These are phyloP conservation scores for Penicillium expansum DNA, from an alignment of 2,329 filamentous ascomycete species.

Conservation along the genomic window DNA sequence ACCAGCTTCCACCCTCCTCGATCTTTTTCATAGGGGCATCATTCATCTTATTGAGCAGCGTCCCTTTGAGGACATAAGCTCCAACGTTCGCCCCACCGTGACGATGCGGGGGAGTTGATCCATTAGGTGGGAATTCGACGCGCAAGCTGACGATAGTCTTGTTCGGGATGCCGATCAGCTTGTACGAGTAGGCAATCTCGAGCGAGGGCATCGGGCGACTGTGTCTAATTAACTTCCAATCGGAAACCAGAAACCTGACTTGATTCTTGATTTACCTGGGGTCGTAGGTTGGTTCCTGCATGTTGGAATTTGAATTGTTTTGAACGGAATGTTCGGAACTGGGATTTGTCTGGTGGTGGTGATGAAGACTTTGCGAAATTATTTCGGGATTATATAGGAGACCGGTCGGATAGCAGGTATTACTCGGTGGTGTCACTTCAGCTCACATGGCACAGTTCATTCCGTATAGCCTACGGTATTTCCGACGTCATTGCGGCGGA, in stretches of 20 bases:
- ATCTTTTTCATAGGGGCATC: slow-evolving; percentile 43
- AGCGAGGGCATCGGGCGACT: slow-evolving; percentile 32
- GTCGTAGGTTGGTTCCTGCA: slow-evolving; percentile 26
- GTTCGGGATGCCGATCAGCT: slow-evolving; percentile 41
- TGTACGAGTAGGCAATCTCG: slow-evolving; percentile 33
- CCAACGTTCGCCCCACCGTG: slow-evolving; percentile 47
- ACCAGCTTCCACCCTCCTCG: slow-evolving; percentile 40
- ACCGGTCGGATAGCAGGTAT: background rate
- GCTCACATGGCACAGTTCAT: too few relatives aligned
- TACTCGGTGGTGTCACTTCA: too few relatives aligned
- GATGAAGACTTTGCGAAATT: background rate
- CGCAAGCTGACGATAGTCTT: slow-evolving; percentile 43
- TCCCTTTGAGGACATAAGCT: slow-evolving; percentile 41
- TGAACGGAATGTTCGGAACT: background rate
- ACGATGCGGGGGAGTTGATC: slow-evolving; percentile 46
- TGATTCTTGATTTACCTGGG: slow-evolving; percentile 8
- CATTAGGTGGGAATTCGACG: slow-evolving; percentile 39
- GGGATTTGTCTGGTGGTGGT: background rate
- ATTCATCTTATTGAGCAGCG: slow-evolving; percentile 51
- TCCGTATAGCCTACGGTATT: background rate
- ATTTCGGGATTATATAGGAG: background rate
- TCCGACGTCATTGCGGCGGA: background rate
- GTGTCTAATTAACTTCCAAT: background rate
- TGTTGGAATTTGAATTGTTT: background rate
- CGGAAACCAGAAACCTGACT: accelerated